Conservation (phyloP, 208 protist species). For the Trypanosoma melophagium region DNA sequence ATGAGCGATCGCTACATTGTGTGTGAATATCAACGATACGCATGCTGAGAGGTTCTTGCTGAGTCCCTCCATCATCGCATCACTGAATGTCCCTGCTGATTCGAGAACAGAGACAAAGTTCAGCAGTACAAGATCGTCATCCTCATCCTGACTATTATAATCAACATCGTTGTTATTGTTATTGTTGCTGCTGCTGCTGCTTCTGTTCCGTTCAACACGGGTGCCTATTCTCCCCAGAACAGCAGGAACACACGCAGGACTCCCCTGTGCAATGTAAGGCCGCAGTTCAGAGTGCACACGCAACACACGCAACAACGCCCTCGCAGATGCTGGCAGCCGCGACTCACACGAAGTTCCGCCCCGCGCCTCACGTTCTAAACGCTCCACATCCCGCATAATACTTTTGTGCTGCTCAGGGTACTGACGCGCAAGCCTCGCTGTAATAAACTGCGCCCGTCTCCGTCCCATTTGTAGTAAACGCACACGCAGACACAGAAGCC, state of each 20-base stretch:
- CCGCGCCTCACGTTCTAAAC: slow-evolving; percentile 13
- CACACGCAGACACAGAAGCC: background rate
- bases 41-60: slow-evolving; percentile 8
- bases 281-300: background rate
- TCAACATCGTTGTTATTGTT: background rate
- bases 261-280: slow-evolving; percentile 23
- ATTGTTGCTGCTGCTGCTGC: background rate
- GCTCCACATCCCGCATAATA: slow-evolving; percentile 11
- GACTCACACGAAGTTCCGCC: background rate
- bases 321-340: background rate
- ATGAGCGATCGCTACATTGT: background rate
- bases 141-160: slow-evolving; percentile 1
- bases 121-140: background rate
- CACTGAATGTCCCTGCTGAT: slow-evolving; percentile 5
- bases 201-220: too few species aligned
- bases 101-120: background rate
- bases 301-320: slow-evolving; percentile 16
- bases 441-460: slow-evolving; percentile 14
- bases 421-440: slow-evolving; percentile 9
- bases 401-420: slow-evolving; percentile 13
- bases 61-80: slow-evolving; percentile 14
- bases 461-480: slow-evolving; percentile 12
- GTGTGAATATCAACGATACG: slow-evolving; percentile 8
- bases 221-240: slow-evolving; percentile 5
- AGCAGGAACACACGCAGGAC: slow-evolving; percentile 7